These are phyloP conservation scores for Aureobasidium sp. DNA, from an alignment of 2,329 filamentous ascomycete genomes.

Conservation along the genomic window DNA sequence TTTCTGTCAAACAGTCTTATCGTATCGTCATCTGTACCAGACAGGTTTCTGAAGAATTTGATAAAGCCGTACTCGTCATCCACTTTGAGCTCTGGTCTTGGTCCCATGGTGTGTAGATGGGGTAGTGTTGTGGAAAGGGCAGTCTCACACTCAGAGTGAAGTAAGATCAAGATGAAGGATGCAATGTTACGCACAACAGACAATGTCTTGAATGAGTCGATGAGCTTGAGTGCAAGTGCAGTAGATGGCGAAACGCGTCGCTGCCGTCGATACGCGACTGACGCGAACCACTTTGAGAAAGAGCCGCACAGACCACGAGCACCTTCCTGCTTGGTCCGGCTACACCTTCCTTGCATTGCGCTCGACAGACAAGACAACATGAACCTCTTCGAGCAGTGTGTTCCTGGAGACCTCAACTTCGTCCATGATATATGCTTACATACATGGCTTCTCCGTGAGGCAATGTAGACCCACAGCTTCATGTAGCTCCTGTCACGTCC, in stretches of 20 bases:
- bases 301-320: background rate
- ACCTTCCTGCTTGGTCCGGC: background rate
- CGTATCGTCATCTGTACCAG: constrained; percentile 64
- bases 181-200: background rate
- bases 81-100: constrained; percentile 57
- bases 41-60: constrained; percentile 83
- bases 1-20: constrained; percentile 89
- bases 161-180: background rate
- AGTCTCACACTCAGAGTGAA: background rate
- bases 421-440: background rate
- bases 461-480: background rate
- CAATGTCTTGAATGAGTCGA: background rate
- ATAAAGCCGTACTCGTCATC: constrained; percentile 98
- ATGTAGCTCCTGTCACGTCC: background rate
- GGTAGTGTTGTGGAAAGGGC: background rate
- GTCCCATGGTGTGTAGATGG: constrained; percentile 38
- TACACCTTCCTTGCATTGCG: background rate
- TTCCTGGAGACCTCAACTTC: background rate
- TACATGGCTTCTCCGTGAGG: background rate
- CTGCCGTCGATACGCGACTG: background rate
- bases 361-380: background rate
- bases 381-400: too few relatives aligned
- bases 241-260: background rate
- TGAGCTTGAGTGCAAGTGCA: background rate
- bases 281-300: background rate